A percentile compares a stretch with the other conserved stretches of the same genome.
Conservation (phyloP, 2,329 filamentous ascomycete species). For the Talaromyces rugulosus region DNA sequence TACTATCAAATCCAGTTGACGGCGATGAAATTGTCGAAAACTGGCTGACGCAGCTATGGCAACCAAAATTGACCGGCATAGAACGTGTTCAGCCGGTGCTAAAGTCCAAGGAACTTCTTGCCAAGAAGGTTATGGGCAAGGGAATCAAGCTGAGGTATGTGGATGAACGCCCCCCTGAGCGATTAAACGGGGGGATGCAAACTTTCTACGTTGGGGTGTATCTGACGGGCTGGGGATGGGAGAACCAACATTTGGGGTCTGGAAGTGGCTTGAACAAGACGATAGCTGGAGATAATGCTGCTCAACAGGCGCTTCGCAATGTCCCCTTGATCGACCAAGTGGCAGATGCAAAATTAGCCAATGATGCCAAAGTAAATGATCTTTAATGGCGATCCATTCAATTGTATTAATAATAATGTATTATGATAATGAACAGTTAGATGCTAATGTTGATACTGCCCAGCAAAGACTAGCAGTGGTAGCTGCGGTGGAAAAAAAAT, state of each 20-base stretch:
- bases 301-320: constrained; percentile 37
- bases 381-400: neutral
- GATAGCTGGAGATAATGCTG: constrained; percentile 43
- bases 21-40: constrained; percentile 59
- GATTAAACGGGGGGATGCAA: constrained; percentile 33
- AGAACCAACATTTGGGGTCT: constrained; percentile 40
- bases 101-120: constrained; percentile 52
- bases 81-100: constrained; percentile 24
- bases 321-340: constrained; percentile 37
- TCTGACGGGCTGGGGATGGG: constrained; percentile 46
- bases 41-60: constrained; percentile 77
- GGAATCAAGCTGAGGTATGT: constrained; percentile 60
- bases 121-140: constrained; percentile 50
- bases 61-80: constrained; percentile 51
- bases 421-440: neutral
- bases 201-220: constrained; percentile 45
- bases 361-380: constrained; percentile 4
- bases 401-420: neutral
- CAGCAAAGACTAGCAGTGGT: too few species aligned
- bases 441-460: neutral
- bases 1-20: constrained; percentile 61
- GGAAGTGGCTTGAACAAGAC: constrained; percentile 42
- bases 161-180: constrained; percentile 34
- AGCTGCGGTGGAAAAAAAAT: too few species aligned
- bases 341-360: constrained; percentile 27